A percentile compares a stretch with the other conserved stretches of the same genome.
phyloP scores from a whole-genome alignment of 2,329 filamentous ascomycete species.

The Cercospora canescens region DNA sequence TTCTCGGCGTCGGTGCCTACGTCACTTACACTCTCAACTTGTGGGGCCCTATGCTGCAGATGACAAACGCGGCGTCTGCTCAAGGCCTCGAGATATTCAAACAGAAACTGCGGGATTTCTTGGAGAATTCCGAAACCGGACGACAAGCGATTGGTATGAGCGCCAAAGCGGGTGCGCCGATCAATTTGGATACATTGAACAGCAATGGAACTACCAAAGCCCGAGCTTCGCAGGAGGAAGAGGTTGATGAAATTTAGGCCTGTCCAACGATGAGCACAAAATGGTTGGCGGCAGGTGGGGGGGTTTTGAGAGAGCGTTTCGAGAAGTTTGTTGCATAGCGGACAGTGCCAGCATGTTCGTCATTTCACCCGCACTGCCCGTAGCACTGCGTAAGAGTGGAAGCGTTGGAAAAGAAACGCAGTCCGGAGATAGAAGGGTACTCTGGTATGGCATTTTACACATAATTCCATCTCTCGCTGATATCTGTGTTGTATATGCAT shows the following conservation, averaged over 20 bases:
- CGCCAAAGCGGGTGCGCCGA: constrained; percentile 56
- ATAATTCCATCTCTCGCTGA: background rate
- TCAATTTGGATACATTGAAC: constrained; percentile 30
- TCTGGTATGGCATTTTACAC: background rate
- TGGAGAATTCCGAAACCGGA: constrained; percentile 83
- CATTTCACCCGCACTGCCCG: background rate
- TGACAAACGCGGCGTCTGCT: constrained; percentile 82
- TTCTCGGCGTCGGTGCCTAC: constrained; percentile 76
- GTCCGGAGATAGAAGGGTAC: background rate
- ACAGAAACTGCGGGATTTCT: constrained; percentile 83
- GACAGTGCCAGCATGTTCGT: background rate
- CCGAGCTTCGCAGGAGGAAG: constrained; percentile 32
- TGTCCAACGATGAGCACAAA: background rate
- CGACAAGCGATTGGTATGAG: constrained; percentile 77
- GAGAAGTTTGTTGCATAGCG: constrained; percentile 7
- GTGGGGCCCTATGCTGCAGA: constrained; percentile 92
- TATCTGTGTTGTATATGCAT: background rate
- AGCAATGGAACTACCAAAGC: constrained; percentile 45
- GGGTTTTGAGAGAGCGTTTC: background rate
- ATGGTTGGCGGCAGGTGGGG: no score
- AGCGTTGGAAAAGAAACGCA: background rate
- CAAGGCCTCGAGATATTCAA: constrained; percentile 92
- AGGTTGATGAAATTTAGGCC: constrained; percentile 38
- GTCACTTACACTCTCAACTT: constrained; percentile 92
- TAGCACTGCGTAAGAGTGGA: background rate